Base-by-base conservation (phyloP, 306 rosid genomes). In the Phaseolus lunatus region DNA sequence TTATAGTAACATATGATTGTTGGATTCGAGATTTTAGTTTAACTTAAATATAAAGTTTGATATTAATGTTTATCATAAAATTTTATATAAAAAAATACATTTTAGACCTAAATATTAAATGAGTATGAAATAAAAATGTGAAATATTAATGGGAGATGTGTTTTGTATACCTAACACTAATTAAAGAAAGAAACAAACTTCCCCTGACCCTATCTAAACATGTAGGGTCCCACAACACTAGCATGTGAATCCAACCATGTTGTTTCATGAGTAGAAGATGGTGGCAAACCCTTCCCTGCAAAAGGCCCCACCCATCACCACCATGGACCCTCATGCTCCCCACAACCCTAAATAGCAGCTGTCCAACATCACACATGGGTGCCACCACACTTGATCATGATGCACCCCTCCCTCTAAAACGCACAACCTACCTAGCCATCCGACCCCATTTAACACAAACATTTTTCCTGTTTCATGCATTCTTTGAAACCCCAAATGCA, bases 301-400 rank as follows among this genome's bases (percentile, higher is more conserved):
- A 27, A 29, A 20, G 81, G 70, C 0, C 77, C 81, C 75, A 76
- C 85, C 74, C 79, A 56, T 54, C 39, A 70, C 80, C 72, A 49
- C 70, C 79, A 66, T 19, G 16, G 50, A 73, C 56, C 70, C 76
- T 83, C 64, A 75, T 82, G 72, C 75, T 61, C 75, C 84, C 57
- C 76, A 69, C 81, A 72, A 53, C 37, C 37, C 81, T 44, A 64
- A 82, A 69, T 13, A 65, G 71, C 33, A 65, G 50, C 29, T 43
- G 62, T 63, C 86, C 82, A 87, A 81, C 93, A 84, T 73, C 78
- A 76, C 89, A 86, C 92, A 91, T 86, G 89, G 82, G 31, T 69
- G 83, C 89, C 91, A 79, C 84, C 85, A 61, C 81, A 80, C 49
- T 22, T 43, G 59, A 86, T 67, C 86, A 87, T 82, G 14, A 77